Percentiles rank a stretch among this genome's conserved stretches.
Evolutionary conservation across 148 eudicot species (phyloP).

Genomic region (Diospyros kaki): DNA sequence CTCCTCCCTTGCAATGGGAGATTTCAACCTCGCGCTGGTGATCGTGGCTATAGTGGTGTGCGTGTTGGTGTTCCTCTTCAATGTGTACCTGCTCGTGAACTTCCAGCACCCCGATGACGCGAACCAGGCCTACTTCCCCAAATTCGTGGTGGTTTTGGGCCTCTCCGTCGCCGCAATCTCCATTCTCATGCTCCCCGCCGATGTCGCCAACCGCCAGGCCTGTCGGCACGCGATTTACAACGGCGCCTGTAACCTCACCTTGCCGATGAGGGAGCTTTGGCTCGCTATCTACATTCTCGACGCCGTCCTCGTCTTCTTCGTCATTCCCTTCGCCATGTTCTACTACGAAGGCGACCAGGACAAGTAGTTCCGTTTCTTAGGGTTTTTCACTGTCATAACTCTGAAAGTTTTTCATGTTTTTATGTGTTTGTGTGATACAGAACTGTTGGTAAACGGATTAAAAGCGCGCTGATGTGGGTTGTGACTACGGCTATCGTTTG

Average conservation of each 20-base stretch:
- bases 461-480: constrained; percentile 80
- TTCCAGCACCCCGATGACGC: constrained; percentile 95
- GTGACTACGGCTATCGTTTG: constrained; percentile 63
- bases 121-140: constrained; percentile 94
- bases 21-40: constrained; percentile 90
- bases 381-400: not conserved
- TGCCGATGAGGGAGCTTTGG: constrained; percentile 97
- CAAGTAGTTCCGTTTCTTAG: constrained; percentile 41
- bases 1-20: constrained; percentile 58
- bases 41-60: constrained; percentile 78
- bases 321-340: constrained; percentile 94
- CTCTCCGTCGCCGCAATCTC: constrained; percentile 86
- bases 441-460: constrained; percentile 67
- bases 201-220: constrained; percentile 94
- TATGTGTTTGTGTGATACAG: constrained; percentile 29
- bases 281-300: constrained; percentile 75
- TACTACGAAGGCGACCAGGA: constrained; percentile 99
- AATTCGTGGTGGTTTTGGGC: constrained; percentile 93
- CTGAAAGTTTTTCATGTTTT: not conserved
- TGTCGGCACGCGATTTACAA: constrained; percentile 85
- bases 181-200: constrained; percentile 93
- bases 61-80: constrained; percentile 75
- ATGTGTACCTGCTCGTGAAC: constrained; percentile 79
- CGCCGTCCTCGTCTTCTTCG: constrained; percentile 81
- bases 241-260: constrained; percentile 85